Evolutionary conservation across 768 basidiomycete genomes (phyloP).

Genomic region (Boletus subcaerulescens): DNA sequence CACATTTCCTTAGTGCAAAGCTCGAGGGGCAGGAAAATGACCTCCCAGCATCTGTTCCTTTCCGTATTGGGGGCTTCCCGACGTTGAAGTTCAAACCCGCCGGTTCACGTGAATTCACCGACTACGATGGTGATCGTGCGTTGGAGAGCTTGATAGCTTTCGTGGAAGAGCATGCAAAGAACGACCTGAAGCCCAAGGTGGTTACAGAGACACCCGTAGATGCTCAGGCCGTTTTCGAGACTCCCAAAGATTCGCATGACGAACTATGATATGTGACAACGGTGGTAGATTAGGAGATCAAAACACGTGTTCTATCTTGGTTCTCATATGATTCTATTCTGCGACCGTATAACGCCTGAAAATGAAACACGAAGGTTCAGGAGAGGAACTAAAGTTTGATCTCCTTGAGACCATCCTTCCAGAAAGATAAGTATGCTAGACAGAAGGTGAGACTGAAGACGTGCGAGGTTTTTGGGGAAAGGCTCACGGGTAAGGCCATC

Average conservation of each 20-base stretch:
- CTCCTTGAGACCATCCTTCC: conserved; percentile 92
- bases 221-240: conserved; percentile 24
- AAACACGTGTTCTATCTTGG: conserved; percentile 22
- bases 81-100: conserved; percentile 97
- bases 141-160: conserved; percentile 84
- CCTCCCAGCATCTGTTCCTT: conserved; percentile 80
- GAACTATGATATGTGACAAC: conserved; percentile 24
- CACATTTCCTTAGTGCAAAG: conserved; percentile 64
- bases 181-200: conserved; percentile 50
- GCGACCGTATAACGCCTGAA: conserved; percentile 1
- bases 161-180: conserved; percentile 77
- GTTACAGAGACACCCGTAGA: conserved; percentile 21
- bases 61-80: conserved; percentile 88
- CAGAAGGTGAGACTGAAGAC: conserved; percentile 5
- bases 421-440: conserved; percentile 87
- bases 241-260: conserved; percentile 26
- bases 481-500: conserved; percentile 80
- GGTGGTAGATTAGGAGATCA: conserved; percentile 16
- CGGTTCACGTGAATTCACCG: conserved; percentile 79
- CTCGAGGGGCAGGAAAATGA: conserved; percentile 98
- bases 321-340: conserved; percentile 14
- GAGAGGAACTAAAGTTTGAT: conserved; percentile 54
- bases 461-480: neutral
- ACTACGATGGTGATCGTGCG: conserved; percentile 91
- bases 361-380: neutral